Evolutionary conservation across 1,284 basidiomycete genomes (phyloP), one percentile per base, ranked within the genome.

Genomic region (Cutaneotrichosporon mucoides): DNA sequence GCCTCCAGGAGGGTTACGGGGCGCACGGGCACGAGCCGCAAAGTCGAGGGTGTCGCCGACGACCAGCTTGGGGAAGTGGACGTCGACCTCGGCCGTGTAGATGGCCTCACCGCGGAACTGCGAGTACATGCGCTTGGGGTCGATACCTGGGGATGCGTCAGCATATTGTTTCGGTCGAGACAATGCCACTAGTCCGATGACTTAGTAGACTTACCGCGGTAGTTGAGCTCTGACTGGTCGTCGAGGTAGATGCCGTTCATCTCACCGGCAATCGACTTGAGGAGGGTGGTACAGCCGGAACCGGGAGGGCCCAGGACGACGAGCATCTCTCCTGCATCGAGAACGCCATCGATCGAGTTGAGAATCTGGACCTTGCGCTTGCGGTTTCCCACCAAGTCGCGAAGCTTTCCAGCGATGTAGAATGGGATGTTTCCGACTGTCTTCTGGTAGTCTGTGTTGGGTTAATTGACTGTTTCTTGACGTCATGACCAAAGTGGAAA

Each of bases 301-400:
- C 80, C 72, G 83, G 87, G 86, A n/a, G 87, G 73, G 11, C 85
- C 73, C 6, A 82, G 79, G n/a, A 81, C 75, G 59, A 88, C 77
- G 8, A 76, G 63, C 74, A 85, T 82, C 75, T 85, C 84, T 46
- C 81, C 82, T 0, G 79, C 71, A 53, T 79, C 71, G 35, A 81
- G 60, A 5, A 75, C 57, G 41, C 80, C 80, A 41, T 80, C 80
- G 57, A 84, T 78, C 47, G 76, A 70, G 55, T 79, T 73, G 49
- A 83, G 71, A 57, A 83, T 83, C 58, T 82, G 71, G 24, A 82
- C 79, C 62, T 77, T 76, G 49, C 73, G 73, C 53, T 79, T 78
- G 49, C 75, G 72, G 49, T 66, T 57, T 35, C 73, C 70, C 54
- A 79, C 60, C 46, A 76, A 57, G 53, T 78, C 70, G 54, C 71